Evolutionary conservation across 768 basidiomycete species (phyloP), one percentile per base, ranked within the genome.

Genomic region (Leucocoprinus birnbaumii): DNA sequence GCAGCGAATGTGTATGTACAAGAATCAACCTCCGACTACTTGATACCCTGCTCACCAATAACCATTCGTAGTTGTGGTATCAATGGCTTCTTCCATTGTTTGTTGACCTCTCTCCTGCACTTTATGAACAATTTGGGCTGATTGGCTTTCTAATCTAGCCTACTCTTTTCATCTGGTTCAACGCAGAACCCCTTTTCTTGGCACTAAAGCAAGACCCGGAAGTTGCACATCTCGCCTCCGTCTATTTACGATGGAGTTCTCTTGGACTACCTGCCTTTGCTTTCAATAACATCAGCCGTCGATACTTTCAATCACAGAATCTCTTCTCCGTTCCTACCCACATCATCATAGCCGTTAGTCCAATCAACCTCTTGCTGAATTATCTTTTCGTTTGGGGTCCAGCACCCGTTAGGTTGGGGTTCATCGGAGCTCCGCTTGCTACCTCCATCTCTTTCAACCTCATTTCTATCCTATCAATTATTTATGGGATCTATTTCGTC

Each of bases 341-440:
- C 55, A 87, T 95, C 56, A 86, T 91, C 41, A 68, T 91, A 54
- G 71, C 90, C 21, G 83, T 94, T 14, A 91, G 94, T 0, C 97
- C 94, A 0, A 73, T 91, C 61, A 98, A 99, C 62, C 83, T 83
- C 2, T 56, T 89, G 5, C 75, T 96, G 10, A 96, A 94, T 65
- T 97, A 84, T 65, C 58, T 91, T 1, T 82, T 98, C 16, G 91
- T 94, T n/a, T 94, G 91, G 92, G 93, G 93, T 1, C 93, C 93
- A 0, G 73, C 80, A 34, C 73, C 83, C 3, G 72, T 97, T 53
- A 78, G 89, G 13, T 74, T 98, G 2, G 95, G 95, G 1, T 99
- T 91, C 70, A 83, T 90, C 49, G 96, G 96, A 13, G 96, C 94
- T 3, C 96, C 96, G 0, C 76, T 98, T 18, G 89, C 95, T 1